Evolutionary conservation across 2,329 filamentous ascomycete genomes (phyloP).

Genomic region (Trichoderma sp.): DNA sequence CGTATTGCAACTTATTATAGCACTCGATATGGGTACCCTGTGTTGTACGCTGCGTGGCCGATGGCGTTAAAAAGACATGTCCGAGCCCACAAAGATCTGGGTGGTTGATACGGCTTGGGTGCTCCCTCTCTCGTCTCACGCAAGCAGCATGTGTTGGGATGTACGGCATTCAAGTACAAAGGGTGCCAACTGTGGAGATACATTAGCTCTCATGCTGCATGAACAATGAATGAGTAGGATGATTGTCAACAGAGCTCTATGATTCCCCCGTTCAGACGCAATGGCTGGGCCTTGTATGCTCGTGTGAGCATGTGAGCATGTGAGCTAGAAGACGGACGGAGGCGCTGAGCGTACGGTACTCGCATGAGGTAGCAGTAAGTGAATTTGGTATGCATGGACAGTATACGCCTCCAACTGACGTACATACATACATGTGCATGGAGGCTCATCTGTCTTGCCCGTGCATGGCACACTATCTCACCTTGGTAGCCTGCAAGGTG

Average conservation of each 20-base stretch:
- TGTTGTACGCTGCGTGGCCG: neutral
- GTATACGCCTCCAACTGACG: constrained; percentile 11
- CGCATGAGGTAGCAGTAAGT: neutral
- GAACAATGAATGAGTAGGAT: neutral
- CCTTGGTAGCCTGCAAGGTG: constrained; percentile 11
- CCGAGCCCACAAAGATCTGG: constrained; percentile 14
- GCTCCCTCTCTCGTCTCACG: neutral
- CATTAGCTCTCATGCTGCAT: constrained; percentile 31
- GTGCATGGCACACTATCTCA: constrained; percentile 9
- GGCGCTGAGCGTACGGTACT: neutral
- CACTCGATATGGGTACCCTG: neutral
- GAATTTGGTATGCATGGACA: neutral
- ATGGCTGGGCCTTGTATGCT: neutral
- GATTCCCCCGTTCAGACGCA: neutral
- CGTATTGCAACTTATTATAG: constrained; percentile 7
- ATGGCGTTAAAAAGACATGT: neutral
- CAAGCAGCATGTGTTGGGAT: constrained; percentile 12
- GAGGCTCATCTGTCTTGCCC: constrained; percentile 19
- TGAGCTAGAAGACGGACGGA: neutral
- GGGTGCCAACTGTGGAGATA: constrained; percentile 17
- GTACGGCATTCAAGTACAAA: neutral
- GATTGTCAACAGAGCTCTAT: neutral
- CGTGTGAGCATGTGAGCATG: no score
- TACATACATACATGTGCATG: constrained; percentile 23
- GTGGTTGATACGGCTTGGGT: neutral